Evolutionary conservation across 192 early-diverging fungal genomes (phyloP).

Genomic region (Gaertneriomyces sp.): DNA sequence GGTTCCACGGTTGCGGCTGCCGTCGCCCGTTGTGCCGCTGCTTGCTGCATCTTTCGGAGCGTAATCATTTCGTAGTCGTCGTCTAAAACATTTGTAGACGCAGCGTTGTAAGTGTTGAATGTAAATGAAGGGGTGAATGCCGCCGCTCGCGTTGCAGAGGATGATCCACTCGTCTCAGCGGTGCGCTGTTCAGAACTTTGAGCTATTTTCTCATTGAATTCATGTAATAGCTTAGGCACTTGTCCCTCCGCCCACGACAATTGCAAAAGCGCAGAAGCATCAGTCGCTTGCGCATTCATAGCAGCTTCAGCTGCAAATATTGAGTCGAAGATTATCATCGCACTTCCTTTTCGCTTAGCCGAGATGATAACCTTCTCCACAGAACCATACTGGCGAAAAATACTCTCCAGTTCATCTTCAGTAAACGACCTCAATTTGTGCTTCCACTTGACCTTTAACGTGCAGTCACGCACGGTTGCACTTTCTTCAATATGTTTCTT

Average conservation of each 20-base stretch:
- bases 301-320: not conserved
- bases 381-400: slow-evolving; percentile 17
- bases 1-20: slow-evolving; percentile 1
- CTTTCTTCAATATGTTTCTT: not conserved
- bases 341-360: slow-evolving; percentile 19
- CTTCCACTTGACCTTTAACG: slow-evolving; percentile 23
- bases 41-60: slow-evolving; percentile 17
- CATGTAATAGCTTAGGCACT: no score
- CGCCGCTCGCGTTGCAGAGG: not conserved
- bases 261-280: not conserved
- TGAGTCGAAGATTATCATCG: slow-evolving; percentile 18
- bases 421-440: not conserved
- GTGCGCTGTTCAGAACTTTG: not conserved
- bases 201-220: not conserved
- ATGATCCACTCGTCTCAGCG: not conserved
- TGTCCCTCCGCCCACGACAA: slow-evolving; percentile 10
- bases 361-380: slow-evolving; percentile 18
- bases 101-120: not conserved
- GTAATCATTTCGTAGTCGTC: slow-evolving; percentile 31
- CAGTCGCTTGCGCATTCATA: no score
- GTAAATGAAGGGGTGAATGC: not conserved
- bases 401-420: slow-evolving; percentile 1
- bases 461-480: slow-evolving; percentile 15
- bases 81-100: slow-evolving; percentile 1
- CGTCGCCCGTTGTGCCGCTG: slow-evolving; percentile 6